Percentiles rank a stretch among this genome's conserved stretches.
phyloP scores from a whole-genome alignment of 2,329 filamentous ascomycete genomes.

The Chrysosporium keratinophilum region DNA sequence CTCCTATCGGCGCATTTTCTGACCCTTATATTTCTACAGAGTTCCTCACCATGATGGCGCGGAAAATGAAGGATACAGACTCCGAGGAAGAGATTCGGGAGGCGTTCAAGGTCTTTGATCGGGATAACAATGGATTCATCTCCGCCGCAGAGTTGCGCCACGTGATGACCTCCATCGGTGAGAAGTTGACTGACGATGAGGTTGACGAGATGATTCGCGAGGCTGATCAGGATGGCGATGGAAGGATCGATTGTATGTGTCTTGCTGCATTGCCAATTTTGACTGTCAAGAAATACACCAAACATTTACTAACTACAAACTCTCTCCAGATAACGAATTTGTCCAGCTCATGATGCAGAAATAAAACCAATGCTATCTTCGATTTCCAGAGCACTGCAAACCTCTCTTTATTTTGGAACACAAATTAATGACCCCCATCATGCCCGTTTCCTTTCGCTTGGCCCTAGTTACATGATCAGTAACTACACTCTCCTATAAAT shows the following conservation, averaged over 20 bases:
- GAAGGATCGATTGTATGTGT: constrained; percentile 71
- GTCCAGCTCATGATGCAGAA: constrained; percentile 96
- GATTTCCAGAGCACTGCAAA: background rate
- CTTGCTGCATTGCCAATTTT: background rate
- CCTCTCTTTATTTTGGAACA: background rate
- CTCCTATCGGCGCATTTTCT: background rate
- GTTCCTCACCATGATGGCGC: constrained; percentile 87
- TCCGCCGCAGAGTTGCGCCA: constrained; percentile 79
- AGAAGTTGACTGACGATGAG: constrained; percentile 84
- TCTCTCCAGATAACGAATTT: constrained; percentile 67
- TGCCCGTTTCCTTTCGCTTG: background rate
- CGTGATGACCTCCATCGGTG: constrained; percentile 85
- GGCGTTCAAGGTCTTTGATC: constrained; percentile 83
- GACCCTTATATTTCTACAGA: constrained; percentile 42
- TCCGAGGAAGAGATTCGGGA: constrained; percentile 85
- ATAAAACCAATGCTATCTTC: constrained; percentile 41
- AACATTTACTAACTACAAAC: constrained; percentile 1
- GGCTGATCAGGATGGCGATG: constrained; percentile 80
- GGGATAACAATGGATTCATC: constrained; percentile 86
- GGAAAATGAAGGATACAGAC: constrained; percentile 90
- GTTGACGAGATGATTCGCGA: constrained; percentile 91
- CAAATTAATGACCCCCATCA: background rate
- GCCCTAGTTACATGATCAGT: background rate
- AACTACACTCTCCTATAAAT: background rate
- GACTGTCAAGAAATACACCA: background rate